Evolutionary conservation across 2,329 filamentous ascomycete species (phyloP).

Genomic region (Aspergillus melleus): DNA sequence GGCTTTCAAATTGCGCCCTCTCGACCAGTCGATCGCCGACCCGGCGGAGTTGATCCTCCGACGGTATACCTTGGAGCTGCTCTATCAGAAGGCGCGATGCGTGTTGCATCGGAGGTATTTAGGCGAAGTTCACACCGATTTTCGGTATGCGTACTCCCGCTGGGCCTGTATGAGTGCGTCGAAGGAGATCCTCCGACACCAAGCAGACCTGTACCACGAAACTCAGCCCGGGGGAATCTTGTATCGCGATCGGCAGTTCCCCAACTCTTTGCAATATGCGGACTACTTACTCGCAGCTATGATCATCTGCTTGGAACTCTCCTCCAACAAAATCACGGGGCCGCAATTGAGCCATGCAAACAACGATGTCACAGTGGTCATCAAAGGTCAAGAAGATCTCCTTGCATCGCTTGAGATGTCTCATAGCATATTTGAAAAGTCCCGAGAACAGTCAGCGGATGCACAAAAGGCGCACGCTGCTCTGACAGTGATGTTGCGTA

Average conservation of each 20-base stretch:
- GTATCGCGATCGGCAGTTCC: slow-evolving; percentile 56
- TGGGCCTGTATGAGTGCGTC: slow-evolving; percentile 51
- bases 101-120: slow-evolving; percentile 58
- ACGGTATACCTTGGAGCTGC: slow-evolving; percentile 52
- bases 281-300: slow-evolving; percentile 64
- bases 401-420: slow-evolving; percentile 27
- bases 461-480: slow-evolving; percentile 29
- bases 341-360: background rate
- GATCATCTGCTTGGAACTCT: slow-evolving; percentile 55
- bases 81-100: slow-evolving; percentile 53
- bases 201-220: slow-evolving; percentile 52
- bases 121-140: slow-evolving; percentile 36
- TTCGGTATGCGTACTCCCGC: slow-evolving; percentile 45
- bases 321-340: slow-evolving; percentile 19
- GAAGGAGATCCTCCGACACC: slow-evolving; percentile 49
- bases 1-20: slow-evolving; percentile 24
- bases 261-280: slow-evolving; percentile 58
- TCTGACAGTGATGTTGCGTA: slow-evolving; percentile 30
- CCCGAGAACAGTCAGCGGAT: slow-evolving; percentile 25
- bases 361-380: slow-evolving; percentile 15
- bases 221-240: slow-evolving; percentile 57
- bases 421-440: slow-evolving; percentile 28
- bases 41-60: slow-evolving; percentile 53
- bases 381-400: slow-evolving; percentile 23
- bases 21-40: slow-evolving; percentile 47